A percentile compares a stretch with the other conserved stretches of the same genome.
phyloP scores from a whole-genome alignment of 352 stramenopile genomes.

The Ophiocytium majus region DNA sequence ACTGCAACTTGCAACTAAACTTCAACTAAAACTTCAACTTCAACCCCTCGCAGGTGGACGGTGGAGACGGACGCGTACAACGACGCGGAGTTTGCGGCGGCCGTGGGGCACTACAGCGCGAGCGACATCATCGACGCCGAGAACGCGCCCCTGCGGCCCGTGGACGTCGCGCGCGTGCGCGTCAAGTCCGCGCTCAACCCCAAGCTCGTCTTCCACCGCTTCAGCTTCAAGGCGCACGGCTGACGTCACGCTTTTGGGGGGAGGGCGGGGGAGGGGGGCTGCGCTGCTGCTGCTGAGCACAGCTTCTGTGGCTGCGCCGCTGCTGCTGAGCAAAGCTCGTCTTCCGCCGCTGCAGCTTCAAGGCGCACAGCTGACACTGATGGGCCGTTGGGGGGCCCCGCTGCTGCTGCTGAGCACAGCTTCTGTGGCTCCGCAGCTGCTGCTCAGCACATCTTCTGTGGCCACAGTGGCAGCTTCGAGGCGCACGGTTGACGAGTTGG shows the following conservation, averaged over 20 bases:
- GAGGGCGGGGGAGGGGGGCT: not conserved
- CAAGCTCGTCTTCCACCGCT: constrained; percentile 13
- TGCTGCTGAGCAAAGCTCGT: too few species aligned
- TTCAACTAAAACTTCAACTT: not conserved
- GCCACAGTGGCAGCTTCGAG: constrained; percentile 10
- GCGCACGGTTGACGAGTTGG: not conserved
- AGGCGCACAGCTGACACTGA: not conserved
- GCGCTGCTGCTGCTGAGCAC: not conserved
- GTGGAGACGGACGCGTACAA: constrained; percentile 31
- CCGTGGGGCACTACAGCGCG: constrained; percentile 31
- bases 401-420: not conserved
- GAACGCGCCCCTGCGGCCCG: not conserved
- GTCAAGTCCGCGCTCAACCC: constrained; percentile 6
- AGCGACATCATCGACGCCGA: not conserved
- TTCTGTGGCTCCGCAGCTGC: too few species aligned
- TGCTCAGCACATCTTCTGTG: not conserved
- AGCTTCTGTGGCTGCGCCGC: too few species aligned
- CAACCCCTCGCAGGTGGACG: constrained; percentile 17
- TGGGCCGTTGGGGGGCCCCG: too few species aligned
- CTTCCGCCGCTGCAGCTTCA: constrained; percentile 9
- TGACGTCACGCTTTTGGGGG: not conserved
- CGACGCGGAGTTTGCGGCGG: constrained; percentile 24
- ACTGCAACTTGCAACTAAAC: not conserved
- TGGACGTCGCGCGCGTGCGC: not conserved
- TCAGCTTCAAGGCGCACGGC: constrained; percentile 14